Base-by-base conservation (phyloP, 352 stramenopile genomes). In the Hyphochytrium catenoides region DNA sequence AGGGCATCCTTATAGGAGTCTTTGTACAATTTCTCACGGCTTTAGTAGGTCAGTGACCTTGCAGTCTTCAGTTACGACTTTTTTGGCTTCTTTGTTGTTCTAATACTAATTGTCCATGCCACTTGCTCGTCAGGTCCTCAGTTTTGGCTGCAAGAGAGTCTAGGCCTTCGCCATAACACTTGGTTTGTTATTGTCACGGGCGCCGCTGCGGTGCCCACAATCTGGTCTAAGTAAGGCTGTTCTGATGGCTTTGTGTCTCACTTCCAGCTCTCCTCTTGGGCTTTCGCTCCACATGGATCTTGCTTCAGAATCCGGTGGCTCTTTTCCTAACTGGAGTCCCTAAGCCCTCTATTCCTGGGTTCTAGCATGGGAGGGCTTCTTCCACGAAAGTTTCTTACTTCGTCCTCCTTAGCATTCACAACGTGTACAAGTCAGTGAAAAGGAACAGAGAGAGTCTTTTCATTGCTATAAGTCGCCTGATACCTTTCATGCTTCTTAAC, bases 1-100 rank as follows among this genome's bases (percentile, higher is more conserved):
- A 98, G 52, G 90, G 90, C 39, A 73, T 98, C 27, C 45, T 96
- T 24, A 73, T 86, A 32, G 69, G 53, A 1, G 56, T 78, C 31
- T 51, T 47, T 15, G 30, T 84, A 4, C 78, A 84, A 52, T 49
- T 84, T 5, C 51, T 74, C 36, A 84, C 69, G 12, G 59, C 66
- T 0, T 26, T 41, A 0, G 41, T 73, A 15, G 39, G 36, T 43
- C 24, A 3, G 24, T 7, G 12, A n/a, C 8, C 19, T 38, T 23
- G 26, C 6, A 2, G 6, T 20, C 6, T 38, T 2, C 12, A 28
- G 12, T 38, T 7, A 19, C 8, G 8, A n/a, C n/a, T n/a, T 27
- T n/a, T 9, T 8, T 38, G 32, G 29, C 29, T 28, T 9, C 12
- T 30, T 36, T 36, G 31, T 11, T 11, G 19, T n/a, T 12, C 29